These are phyloP conservation scores for Cydonia oblonga DNA, from an alignment of 331 rosid genomes.

Conservation along the genomic window DNA sequence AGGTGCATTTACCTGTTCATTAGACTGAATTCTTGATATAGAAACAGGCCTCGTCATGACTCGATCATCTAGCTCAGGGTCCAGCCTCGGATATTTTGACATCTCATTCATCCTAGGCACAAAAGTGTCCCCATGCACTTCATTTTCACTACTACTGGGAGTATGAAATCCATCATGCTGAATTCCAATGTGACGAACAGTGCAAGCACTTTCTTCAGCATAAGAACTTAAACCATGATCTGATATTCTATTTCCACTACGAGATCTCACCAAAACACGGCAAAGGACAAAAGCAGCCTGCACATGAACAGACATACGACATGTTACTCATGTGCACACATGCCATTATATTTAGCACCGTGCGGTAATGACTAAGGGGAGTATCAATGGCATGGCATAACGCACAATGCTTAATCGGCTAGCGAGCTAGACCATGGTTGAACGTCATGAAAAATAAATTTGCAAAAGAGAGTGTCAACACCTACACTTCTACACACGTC, in stretches of 20 bases:
- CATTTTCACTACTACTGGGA: constrained; percentile 15
- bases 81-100: constrained; percentile 10
- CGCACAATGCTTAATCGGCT: background rate
- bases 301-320: background rate
- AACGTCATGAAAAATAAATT: background rate
- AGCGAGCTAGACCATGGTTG: background rate
- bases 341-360: background rate
- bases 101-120: constrained; percentile 21
- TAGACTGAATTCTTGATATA: constrained; percentile 13
- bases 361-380: background rate
- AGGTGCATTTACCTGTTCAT: constrained; percentile 21
- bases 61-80: constrained; percentile 16
- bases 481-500: background rate
- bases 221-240: constrained; percentile 41
- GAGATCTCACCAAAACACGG: constrained; percentile 42
- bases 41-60: constrained; percentile 11
- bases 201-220: constrained; percentile 44
- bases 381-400: background rate
- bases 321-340: background rate
- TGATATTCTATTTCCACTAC: constrained; percentile 21
- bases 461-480: background rate
- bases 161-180: constrained; percentile 29
- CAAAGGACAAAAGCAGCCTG: constrained; percentile 60
- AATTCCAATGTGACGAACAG: constrained; percentile 42
- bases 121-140: constrained; percentile 16